Conservation (phyloP, 352 stramenopile species). For the Globisporangium alternatum region DNA sequence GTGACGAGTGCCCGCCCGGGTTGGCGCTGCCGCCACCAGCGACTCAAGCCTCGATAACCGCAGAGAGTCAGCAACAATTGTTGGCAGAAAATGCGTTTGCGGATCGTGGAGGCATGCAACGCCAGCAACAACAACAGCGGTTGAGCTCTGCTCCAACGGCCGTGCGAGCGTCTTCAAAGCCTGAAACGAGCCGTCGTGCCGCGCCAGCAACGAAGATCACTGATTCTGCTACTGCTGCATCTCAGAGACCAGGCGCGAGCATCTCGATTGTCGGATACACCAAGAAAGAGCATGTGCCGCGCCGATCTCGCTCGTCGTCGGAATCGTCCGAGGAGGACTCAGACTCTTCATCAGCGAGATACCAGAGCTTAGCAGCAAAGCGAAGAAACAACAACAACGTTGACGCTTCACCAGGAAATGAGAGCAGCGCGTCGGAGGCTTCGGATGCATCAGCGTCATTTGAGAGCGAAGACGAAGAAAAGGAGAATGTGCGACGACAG, state of each 20-base stretch:
- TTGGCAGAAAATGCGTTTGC: not conserved
- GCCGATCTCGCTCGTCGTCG: slow-evolving; percentile 3
- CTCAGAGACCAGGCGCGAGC: not conserved
- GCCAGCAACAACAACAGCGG: not conserved
- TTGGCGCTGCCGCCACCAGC: slow-evolving; percentile 33
- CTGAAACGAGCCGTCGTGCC: not conserved
- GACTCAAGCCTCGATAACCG: not conserved
- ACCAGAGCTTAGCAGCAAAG: not conserved
- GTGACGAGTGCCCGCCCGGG: slow-evolving; percentile 50
- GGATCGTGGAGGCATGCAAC: not conserved
- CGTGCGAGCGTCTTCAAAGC: not conserved
- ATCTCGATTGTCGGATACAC: slow-evolving; percentile 6
- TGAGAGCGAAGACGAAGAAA: slow-evolving; percentile 6
- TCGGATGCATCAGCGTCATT: not conserved
- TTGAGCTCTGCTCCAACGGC: not conserved
- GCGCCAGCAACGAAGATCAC: not conserved
- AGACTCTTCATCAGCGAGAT: slow-evolving; percentile 5
- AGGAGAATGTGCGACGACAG: slow-evolving; percentile 10
- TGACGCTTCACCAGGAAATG: not conserved
- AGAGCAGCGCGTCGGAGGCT: not conserved
- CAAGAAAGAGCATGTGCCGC: not conserved
- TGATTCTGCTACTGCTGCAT: not conserved
- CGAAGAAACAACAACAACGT: slow-evolving; percentile 1
- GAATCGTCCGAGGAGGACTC: slow-evolving; percentile 7
- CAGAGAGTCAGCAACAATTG: slow-evolving; percentile 3